Conservation (phyloP, 495 filamentous ascomycete genomes). For the Niebla homalea region DNA sequence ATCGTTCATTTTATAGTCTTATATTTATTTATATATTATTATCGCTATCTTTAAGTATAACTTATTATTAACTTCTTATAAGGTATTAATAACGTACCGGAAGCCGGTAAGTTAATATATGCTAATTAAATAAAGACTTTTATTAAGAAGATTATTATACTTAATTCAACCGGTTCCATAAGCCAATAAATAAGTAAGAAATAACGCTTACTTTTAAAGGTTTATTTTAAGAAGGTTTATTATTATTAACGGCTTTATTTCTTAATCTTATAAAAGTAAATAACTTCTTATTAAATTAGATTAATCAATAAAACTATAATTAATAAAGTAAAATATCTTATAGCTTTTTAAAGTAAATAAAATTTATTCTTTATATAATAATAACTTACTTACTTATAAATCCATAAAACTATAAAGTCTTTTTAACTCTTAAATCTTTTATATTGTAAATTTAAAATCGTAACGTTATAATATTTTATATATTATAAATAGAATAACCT, state of each 20-base stretch:
- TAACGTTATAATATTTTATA: too few species aligned
- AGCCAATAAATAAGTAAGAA: constrained; percentile 19
- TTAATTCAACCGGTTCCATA: constrained; percentile 18
- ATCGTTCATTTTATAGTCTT: too few species aligned
- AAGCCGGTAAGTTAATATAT: constrained; percentile 27
- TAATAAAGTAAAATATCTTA: constrained; percentile 19
- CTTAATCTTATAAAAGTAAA: constrained; percentile 16
- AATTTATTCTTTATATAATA: too few species aligned
- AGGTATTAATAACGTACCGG: constrained; percentile 21
- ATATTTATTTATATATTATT: constrained; percentile 20
- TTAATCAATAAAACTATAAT: constrained; percentile 13
- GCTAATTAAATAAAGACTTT: constrained; percentile 23
- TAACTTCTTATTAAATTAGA: constrained; percentile 18
- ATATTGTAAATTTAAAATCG: too few species aligned
- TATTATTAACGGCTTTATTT: constrained; percentile 18
- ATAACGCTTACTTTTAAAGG: constrained; percentile 16
- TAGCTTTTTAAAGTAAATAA: too few species aligned
- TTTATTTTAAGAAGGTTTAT: constrained; percentile 13
- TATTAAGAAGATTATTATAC: constrained; percentile 15
- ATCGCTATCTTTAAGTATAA: constrained; percentile 19
- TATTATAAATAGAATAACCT: too few species aligned
- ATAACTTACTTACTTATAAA: too few species aligned
- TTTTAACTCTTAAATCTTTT: too few species aligned
- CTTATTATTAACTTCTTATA: constrained; percentile 20
- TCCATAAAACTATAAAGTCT: too few species aligned